Conservation (phyloP, 2,329 filamentous ascomycete species). For the Xylariaceae sp. region DNA sequence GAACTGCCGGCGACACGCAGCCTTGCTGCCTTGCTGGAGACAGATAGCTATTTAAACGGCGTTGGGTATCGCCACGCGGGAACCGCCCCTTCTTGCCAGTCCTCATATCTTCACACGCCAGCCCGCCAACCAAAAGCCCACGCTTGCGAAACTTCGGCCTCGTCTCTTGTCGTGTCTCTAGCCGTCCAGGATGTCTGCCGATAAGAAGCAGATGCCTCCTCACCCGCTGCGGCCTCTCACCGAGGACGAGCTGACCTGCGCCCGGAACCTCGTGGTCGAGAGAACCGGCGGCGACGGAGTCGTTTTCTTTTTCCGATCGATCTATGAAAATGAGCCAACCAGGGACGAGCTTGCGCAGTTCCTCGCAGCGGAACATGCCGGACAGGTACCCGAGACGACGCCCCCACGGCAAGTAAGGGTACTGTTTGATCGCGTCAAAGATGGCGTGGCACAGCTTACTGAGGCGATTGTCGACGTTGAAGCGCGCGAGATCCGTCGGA, state of each 20-base stretch:
- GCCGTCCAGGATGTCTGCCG: slow-evolving; percentile 9
- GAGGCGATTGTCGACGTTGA: slow-evolving; percentile 40
- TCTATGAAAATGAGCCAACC: slow-evolving; percentile 30
- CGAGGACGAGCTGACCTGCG: slow-evolving; percentile 27
- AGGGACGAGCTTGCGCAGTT: slow-evolving; percentile 27
- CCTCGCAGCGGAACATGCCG: slow-evolving; percentile 31
- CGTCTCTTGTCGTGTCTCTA: background rate
- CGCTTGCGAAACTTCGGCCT: too few relatives aligned
- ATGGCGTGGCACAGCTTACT: slow-evolving; percentile 33
- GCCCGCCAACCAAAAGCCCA: too few relatives aligned
- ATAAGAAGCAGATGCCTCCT: slow-evolving; percentile 10
- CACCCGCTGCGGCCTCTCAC: slow-evolving; percentile 32
- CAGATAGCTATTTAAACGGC: background rate
- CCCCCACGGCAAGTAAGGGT: slow-evolving; percentile 44
- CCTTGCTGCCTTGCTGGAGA: background rate
- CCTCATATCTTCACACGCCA: too few relatives aligned
- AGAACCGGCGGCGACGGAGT: slow-evolving; percentile 25
- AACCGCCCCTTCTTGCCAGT: too few relatives aligned
- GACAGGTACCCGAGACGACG: slow-evolving; percentile 19
- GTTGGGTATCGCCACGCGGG: background rate
- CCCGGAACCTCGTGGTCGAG: slow-evolving; percentile 27
- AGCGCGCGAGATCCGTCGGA: slow-evolving; percentile 31
- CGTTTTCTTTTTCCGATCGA: slow-evolving; percentile 28
- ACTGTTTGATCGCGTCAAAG: slow-evolving; percentile 41
- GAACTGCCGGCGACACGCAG: background rate